Conservation (phyloP, 2,329 filamentous ascomycete species). For the Grosmannia huntii region DNA sequence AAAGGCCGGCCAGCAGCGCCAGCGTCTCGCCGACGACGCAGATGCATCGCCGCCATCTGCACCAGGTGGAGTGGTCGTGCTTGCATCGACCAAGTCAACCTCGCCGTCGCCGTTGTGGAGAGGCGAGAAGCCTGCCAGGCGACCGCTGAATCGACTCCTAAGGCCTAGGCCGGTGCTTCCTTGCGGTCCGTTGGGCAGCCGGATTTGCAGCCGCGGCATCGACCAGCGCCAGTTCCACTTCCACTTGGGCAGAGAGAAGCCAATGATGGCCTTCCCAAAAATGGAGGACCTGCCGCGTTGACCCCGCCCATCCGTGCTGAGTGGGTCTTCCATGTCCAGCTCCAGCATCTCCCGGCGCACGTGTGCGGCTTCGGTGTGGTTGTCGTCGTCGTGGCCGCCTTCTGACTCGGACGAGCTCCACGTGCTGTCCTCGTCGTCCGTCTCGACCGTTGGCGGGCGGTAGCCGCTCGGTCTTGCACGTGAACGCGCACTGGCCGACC, state of each 20-base stretch:
- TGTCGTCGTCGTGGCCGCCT: constrained; percentile 27
- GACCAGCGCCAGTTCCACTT: constrained; percentile 33
- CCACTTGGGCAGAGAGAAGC: constrained; percentile 39
- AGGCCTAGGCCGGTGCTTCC: neutral
- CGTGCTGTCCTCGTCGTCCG: constrained; percentile 52
- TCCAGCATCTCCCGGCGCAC: constrained; percentile 77
- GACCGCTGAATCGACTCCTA: constrained; percentile 2
- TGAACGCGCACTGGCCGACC: constrained; percentile 17
- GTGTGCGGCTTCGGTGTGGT: constrained; percentile 44
- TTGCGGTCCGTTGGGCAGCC: constrained; percentile 18
- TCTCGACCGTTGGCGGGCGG: constrained; percentile 68
- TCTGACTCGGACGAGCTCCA: constrained; percentile 36
- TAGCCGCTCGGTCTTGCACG: constrained; percentile 46
- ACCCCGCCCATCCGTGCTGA: constrained; percentile 17
- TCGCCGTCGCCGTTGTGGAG: neutral
- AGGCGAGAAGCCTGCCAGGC: constrained; percentile 6
- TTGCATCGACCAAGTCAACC: constrained; percentile 5
- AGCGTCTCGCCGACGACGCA: constrained; percentile 8
- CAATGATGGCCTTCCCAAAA: constrained; percentile 44
- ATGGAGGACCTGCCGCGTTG: constrained; percentile 25
- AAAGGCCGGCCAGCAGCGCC: constrained; percentile 12
- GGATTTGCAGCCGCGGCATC: constrained; percentile 35
- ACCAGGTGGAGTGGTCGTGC: neutral
- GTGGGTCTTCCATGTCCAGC: constrained; percentile 69
- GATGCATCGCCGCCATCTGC: neutral